These are phyloP conservation scores for Mucuna pruriens DNA, from an alignment of 306 rosid species.

Conservation along the genomic window DNA sequence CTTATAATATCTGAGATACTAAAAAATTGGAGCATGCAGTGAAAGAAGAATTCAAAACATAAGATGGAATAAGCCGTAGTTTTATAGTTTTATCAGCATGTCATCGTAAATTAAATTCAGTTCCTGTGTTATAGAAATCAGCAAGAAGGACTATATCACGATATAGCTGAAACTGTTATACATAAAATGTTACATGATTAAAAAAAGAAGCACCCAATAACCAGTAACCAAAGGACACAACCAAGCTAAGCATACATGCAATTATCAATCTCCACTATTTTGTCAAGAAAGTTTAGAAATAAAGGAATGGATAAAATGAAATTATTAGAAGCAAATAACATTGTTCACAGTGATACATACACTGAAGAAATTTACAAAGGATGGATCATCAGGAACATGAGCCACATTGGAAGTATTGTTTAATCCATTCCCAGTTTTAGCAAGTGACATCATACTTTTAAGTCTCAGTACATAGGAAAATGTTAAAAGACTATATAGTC, in stretches of 20 bases:
- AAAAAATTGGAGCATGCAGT: slow-evolving; percentile 7
- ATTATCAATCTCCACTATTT: slow-evolving; percentile 4
- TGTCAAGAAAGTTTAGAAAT: slow-evolving; percentile 8
- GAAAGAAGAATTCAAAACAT: slow-evolving; percentile 25
- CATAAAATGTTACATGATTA: background rate
- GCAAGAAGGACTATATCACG: slow-evolving; percentile 3
- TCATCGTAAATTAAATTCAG: slow-evolving; percentile 6
- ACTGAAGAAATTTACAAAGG: slow-evolving; percentile 67
- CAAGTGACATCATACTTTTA: background rate
- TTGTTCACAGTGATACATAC: slow-evolving; percentile 43
- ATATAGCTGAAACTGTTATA: slow-evolving; percentile 17
- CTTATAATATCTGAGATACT: background rate
- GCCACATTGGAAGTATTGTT: slow-evolving; percentile 44
- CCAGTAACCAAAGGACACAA: slow-evolving; percentile 21
- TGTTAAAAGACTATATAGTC: too few relatives aligned
- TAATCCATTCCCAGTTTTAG: slow-evolving; percentile 21
- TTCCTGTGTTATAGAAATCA: background rate
- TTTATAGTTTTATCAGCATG: slow-evolving; percentile 19
- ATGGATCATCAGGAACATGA: slow-evolving; percentile 58
- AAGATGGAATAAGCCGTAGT: background rate
- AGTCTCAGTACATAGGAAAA: slow-evolving; percentile 1
- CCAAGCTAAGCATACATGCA: slow-evolving; percentile 12
- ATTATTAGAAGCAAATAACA: slow-evolving; percentile 22
- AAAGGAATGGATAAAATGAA: background rate
- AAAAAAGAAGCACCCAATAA: background rate